Evolutionary conservation across 2,329 filamentous ascomycete genomes (phyloP), one percentile per base, ranked within the genome.

Genomic region (Exophiala lecanii-corni): DNA sequence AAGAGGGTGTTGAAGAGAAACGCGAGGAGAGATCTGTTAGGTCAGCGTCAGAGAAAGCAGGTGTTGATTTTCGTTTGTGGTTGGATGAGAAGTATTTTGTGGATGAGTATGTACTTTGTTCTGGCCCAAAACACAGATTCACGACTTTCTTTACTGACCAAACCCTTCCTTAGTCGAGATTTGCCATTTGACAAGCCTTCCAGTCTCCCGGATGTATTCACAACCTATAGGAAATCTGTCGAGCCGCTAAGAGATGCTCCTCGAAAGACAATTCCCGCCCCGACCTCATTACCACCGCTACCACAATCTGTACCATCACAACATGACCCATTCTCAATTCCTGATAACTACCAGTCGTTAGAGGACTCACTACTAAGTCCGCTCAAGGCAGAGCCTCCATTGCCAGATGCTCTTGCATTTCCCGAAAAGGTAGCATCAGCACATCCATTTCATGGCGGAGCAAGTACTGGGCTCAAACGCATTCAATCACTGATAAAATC

Each of bases 71-170:
- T 59, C 76, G 76, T 58, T 45, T 80, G 1, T 89, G 81, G 78
- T 62, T 64, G 1, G 85, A 91, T 55, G 85, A 89, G 62, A 91
- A 89, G 59, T 89, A 86, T 54, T 81, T 81, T 47, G 72, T 89
- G 38, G 82, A 89, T 56, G 84, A 89, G 86, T 89, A 68, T 64
- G 83, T 75, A 17, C 10, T 5, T 3, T 12, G 34, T n/a, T n/a
- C n/a, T n/a, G n/a, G n/a, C n/a, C n/a, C n/a, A n/a, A n/a, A n/a
- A n/a, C n/a, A n/a, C n/a, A n/a, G n/a, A n/a, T n/a, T n/a, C n/a
- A n/a, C n/a, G n/a, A n/a, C n/a, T n/a, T n/a, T n/a, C n/a, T n/a
- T n/a, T n/a, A n/a, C n/a, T n/a, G n/a, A n/a, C n/a, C n/a, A n/a
- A n/a, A n/a, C n/a, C n/a, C n/a, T n/a, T n/a, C n/a, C n/a, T n/a